Evolutionary conservation across 2,329 filamentous ascomycete species (phyloP), one percentile per base, ranked within the genome.

Genomic region (Nemania diffusa): DNA sequence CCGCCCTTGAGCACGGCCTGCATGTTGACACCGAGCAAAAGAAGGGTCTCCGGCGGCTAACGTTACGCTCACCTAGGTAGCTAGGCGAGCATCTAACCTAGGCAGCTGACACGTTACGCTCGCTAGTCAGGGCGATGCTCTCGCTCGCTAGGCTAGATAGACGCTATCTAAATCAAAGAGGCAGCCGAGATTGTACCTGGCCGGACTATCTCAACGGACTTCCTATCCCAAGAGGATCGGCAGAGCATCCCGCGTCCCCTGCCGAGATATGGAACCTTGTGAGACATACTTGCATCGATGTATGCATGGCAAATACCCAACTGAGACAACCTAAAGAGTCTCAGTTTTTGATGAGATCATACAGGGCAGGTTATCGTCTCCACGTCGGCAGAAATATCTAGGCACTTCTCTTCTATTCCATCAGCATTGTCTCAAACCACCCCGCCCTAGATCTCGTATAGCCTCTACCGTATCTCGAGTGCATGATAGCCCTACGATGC

Each of bases 81-180:
- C 20, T n/a, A 53, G 20, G 17, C 7, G 17, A 34, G 27, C 26
- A 4, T 48, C 53, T 34, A 4, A 15, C 32, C 40, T 17, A 4
- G 29, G 22, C 46, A 34, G 29, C 42, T 29, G 40, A 50, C 26
- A 66, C 58, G 64, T 62, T 57, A 58, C 64, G 55, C 27, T 59
- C 37, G 24, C 40, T 53, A 53, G 24, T 48, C 13, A 52, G 5
- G 15, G 13, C 24, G 11, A 27, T 42, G 46, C 20, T 40, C 32
- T 37, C 37, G n/a, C 26, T 48, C 22, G 11, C 24, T 26, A 15
- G 6, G 6, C 27, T 20, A 40, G n/a, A n/a, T n/a, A n/a, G n/a
- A n/a, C n/a, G 13, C 13, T 51, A 34, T 9, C 3, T 37, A 46
- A 32, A 32, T 9, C 13, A 42, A 22, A 40, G 64, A 66, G 64